Evolutionary conservation across 148 eudicot genomes (phyloP), one percentile per base, ranked within the genome.

Genomic region (Polygonum maritimum): DNA sequence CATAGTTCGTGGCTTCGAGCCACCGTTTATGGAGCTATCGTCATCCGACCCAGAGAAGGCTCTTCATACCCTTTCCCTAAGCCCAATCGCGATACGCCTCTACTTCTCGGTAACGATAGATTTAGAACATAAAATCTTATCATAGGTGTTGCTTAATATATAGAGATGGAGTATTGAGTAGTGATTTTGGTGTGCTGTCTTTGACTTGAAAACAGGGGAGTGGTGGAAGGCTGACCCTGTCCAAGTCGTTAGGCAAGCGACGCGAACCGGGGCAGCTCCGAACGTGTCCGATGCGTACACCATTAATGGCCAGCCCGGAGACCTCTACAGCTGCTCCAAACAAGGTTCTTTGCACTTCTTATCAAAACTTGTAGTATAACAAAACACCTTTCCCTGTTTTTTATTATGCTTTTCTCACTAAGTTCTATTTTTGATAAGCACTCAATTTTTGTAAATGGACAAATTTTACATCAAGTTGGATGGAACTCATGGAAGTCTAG

Each of bases 1-100:
- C 98, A 94, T 51, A 94, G 98, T 80, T 91, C 97, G 18, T 95
- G 97, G 97, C 90, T 92, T 47, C 86, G 98, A 81, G 97, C 98
- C 54, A 92, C 97, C 0, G 97, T 95, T 14, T 92, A 95, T 74
- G 97, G 98, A 44, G 96, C 97, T 80, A 69, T 95, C 0, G 80
- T 95, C 38, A 88, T 95, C 80, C 96, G 73, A 22, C 98, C 98
- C 0, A 88, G 78, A 77, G 76, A 80, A 83, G 98, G 98, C 74
- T 84, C 89, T 11, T 83, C 93, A 3, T 92, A 92, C 65, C 98
- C 98, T 1, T 95, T 95, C 62, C 81, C 90, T 7, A 88, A 88
- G 88, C 98, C 98, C 21, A 82, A 63, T 12, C 92, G 91, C 26
- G 94, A 92, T 77, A 88, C 94, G n/a, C 88, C 90, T 39, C 63